Evolutionary conservation across 345 rosid genomes (phyloP).

Genomic region (Limnanthes douglasii): DNA sequence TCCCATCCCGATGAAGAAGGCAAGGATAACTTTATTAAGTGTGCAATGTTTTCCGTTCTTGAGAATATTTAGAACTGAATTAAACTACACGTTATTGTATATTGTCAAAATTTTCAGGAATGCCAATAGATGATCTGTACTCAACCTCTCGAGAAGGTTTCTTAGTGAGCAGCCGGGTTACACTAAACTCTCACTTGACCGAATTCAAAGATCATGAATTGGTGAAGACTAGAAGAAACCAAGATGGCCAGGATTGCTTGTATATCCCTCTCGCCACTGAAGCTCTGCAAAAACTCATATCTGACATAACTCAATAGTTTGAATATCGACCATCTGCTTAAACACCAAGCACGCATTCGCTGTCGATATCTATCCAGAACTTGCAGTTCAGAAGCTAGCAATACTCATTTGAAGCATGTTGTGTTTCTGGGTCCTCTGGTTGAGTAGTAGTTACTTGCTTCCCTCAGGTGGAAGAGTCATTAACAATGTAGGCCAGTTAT

Average conservation of each 20-base stretch:
- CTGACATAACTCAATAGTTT: constrained; percentile 35
- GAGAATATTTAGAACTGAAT: too few species aligned
- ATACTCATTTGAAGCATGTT: too few species aligned
- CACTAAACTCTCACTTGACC: constrained; percentile 76
- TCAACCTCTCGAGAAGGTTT: constrained; percentile 59
- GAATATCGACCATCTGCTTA: too few species aligned
- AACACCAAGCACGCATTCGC: too few species aligned
- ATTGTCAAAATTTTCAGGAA: constrained; percentile 28
- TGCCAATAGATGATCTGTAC: constrained; percentile 55
- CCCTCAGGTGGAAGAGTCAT: too few species aligned
- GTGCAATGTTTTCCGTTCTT: background rate
- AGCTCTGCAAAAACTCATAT: constrained; percentile 47
- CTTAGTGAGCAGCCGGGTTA: constrained; percentile 81
- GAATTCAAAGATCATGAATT: constrained; percentile 93
- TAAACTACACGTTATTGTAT: too few species aligned
- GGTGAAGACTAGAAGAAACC: constrained; percentile 56
- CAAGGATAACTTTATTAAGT: constrained; percentile 4
- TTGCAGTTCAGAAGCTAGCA: too few species aligned
- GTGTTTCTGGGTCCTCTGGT: too few species aligned
- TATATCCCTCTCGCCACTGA: constrained; percentile 55
- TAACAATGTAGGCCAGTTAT: too few species aligned
- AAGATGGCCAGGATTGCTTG: constrained; percentile 89
- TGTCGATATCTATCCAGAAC: too few species aligned
- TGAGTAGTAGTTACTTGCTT: too few species aligned
- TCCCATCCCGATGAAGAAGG: constrained; percentile 88